Conservation (phyloP, 2,329 filamentous ascomycete genomes). For the Aspergillus jensenii region DNA sequence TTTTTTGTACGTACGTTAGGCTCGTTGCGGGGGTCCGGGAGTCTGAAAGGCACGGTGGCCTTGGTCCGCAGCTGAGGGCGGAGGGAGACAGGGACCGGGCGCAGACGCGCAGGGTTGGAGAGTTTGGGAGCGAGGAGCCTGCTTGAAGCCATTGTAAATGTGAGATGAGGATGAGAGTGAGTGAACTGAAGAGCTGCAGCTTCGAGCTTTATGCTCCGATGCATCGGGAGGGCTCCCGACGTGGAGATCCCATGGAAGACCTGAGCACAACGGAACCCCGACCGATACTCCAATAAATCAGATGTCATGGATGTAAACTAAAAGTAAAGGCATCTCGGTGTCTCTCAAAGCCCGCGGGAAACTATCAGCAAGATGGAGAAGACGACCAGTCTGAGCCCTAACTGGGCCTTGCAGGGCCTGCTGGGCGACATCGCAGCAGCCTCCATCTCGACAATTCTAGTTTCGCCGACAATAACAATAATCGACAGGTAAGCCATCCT, state of each 20-base stretch:
- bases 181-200: too few relatives aligned
- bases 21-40: constrained; percentile 34
- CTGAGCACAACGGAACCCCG: too few relatives aligned
- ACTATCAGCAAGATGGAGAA: too few relatives aligned
- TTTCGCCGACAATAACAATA: constrained; percentile 27
- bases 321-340: too few relatives aligned
- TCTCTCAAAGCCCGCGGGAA: too few relatives aligned
- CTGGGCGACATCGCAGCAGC: constrained; percentile 26
- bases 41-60: constrained; percentile 30
- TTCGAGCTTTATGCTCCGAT: background rate
- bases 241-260: background rate
- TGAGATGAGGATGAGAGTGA: background rate
- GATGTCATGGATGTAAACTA: too few relatives aligned
- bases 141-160: constrained; percentile 1
- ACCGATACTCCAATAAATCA: too few relatives aligned
- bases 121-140: background rate
- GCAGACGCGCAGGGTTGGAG: background rate
- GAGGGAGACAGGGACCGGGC: constrained; percentile 8
- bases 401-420: background rate
- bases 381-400: background rate
- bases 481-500: constrained; percentile 24
- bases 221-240: constrained; percentile 1
- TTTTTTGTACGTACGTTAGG: constrained; percentile 27
- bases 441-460: constrained; percentile 23
- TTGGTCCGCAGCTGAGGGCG: constrained; percentile 19